A percentile compares a stretch with the other conserved stretches of the same genome.
phyloP scores from a whole-genome alignment of 345 rosid genomes.

The Acer negundo region DNA sequence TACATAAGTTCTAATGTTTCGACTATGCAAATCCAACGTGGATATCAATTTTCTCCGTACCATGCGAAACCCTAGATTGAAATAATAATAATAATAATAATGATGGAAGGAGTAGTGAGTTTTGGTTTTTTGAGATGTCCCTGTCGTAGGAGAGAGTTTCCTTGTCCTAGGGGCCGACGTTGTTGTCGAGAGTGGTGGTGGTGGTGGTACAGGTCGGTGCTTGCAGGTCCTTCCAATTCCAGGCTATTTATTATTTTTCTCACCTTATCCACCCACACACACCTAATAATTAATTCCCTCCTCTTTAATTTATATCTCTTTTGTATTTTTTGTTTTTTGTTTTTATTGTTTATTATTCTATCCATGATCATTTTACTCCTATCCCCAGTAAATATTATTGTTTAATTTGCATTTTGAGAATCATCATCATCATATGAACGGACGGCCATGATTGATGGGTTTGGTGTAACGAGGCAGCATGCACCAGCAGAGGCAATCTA shows the following conservation, averaged over 20 bases:
- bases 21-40: neutral
- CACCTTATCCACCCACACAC: neutral
- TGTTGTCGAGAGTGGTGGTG: neutral
- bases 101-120: neutral
- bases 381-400: neutral
- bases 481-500: constrained; percentile 1
- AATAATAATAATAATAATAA: neutral
- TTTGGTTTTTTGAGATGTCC: constrained; percentile 11
- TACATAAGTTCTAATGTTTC: too few species aligned
- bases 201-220: neutral
- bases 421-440: neutral
- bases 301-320: neutral
- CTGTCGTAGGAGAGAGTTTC: neutral
- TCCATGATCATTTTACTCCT: neutral
- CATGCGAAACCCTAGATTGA: too few species aligned
- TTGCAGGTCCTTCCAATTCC: constrained; percentile 14
- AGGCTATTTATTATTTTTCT: constrained; percentile 15
- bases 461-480: constrained; percentile 4
- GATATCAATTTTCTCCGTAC: neutral
- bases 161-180: neutral
- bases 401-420: neutral
- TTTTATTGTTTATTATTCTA: neutral
- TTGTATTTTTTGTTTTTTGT: too few species aligned
- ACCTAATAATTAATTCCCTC: neutral
- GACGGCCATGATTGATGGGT: constrained; percentile 13